Evolutionary conservation across 2,329 filamentous ascomycete species (phyloP).

Genomic region (Penicillium nordicum): DNA sequence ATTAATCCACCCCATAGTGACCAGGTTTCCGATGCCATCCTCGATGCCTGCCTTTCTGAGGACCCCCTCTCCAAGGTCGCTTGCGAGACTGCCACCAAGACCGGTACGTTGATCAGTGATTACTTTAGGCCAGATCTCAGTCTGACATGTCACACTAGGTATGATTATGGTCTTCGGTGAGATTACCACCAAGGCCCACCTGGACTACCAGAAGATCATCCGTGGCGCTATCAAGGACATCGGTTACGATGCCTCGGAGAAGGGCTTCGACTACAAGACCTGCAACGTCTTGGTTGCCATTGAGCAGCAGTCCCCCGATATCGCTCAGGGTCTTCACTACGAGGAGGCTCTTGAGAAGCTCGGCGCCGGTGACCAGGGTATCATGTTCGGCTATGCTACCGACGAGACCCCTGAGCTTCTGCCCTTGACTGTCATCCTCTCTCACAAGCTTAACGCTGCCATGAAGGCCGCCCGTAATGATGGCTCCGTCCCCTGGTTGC

Average conservation of each 20-base stretch:
- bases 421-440: conserved; percentile 86
- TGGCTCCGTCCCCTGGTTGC: conserved; percentile 86
- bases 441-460: conserved; percentile 94
- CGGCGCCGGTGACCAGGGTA: conserved; percentile 98
- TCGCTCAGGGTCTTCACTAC: conserved; percentile 98
- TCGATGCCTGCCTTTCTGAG: conserved; percentile 93
- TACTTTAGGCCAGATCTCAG: conserved; percentile 7
- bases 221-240: conserved; percentile 96
- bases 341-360: conserved; percentile 96
- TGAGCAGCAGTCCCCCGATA: conserved; percentile 98
- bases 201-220: conserved; percentile 98
- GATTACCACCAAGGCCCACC: conserved; percentile 91
- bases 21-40: conserved; percentile 96
- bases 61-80: conserved; percentile 98
- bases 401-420: conserved; percentile 98
- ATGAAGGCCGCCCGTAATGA: conserved; percentile 88
- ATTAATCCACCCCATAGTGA: conserved; percentile 53
- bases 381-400: conserved; percentile 99
- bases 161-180: conserved; percentile 99
- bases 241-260: conserved; percentile 92
- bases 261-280: conserved; percentile 99
- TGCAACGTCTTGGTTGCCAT: conserved; percentile 98
- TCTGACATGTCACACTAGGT: conserved; percentile 34
- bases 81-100: conserved; percentile 99
- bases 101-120: conserved; percentile 56